A percentile compares a stretch with the other conserved stretches of the same genome.
Evolutionary conservation across 768 basidiomycete genomes (phyloP).

Genomic region (Tulasnella calospora): DNA sequence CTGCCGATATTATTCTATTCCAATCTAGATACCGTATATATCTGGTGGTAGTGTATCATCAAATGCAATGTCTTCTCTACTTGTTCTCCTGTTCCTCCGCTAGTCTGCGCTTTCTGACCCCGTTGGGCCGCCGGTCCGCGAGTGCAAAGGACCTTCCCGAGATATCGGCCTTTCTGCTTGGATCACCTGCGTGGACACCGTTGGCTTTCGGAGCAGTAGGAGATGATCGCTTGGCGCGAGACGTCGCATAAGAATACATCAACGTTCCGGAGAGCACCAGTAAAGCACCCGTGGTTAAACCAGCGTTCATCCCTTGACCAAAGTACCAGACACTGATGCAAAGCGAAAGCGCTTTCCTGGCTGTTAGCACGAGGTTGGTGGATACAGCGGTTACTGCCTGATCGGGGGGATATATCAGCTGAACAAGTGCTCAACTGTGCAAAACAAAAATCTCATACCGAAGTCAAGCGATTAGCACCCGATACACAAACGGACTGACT

Average conservation of each 20-base stretch:
- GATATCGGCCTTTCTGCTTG: neutral
- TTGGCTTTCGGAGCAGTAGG: neutral
- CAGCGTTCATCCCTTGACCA: constrained; percentile 62
- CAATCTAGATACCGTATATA: neutral
- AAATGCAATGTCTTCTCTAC: neutral
- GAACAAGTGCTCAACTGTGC: neutral
- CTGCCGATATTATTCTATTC: neutral
- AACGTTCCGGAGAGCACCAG: constrained; percentile 72
- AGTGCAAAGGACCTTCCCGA: neutral
- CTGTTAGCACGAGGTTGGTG: constrained; percentile 73
- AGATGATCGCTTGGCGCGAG: neutral
- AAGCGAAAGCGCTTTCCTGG: constrained; percentile 74
- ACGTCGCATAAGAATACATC: constrained; percentile 40
- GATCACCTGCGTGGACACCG: neutral
- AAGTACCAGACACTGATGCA: constrained; percentile 84
- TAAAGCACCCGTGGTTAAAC: constrained; percentile 58
- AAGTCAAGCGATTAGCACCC: constrained; percentile 75
- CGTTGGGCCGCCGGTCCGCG: neutral
- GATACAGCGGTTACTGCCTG: constrained; percentile 74
- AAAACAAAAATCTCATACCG: constrained; percentile 48
- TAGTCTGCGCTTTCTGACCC: neutral
- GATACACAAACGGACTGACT: constrained; percentile 78
- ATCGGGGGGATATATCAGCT: too few relatives aligned
- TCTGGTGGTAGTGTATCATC: neutral
- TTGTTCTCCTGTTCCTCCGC: neutral